Evolutionary conservation across 805 yeast genomes (phyloP), one percentile per base, ranked within the genome.

Genomic region (Saccharomyces kudriavzevii): DNA sequence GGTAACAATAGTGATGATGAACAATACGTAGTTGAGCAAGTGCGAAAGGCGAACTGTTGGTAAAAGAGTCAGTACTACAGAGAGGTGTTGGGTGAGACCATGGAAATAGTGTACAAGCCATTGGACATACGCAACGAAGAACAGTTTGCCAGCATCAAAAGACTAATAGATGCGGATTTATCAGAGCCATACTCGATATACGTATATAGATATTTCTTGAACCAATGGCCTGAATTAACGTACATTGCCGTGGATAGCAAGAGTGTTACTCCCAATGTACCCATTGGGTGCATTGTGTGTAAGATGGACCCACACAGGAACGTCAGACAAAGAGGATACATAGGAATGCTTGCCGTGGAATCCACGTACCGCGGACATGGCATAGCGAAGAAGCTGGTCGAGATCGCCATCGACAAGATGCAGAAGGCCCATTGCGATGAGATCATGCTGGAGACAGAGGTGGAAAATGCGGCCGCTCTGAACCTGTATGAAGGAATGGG

Each of bases 131-230:
- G 57, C 14, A 61, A 68, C 48, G 52, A 52, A 1, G 50, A 45
- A 6, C 65, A 85, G 56, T 76, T 85, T 55, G 66, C 72, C 11
- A 76, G 74, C 28, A 73, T 86, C 13, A 77, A 80, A 60, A 63
- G 65, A 10, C 74, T 92, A 48, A 84, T 92, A 10, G 80, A 85
- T 45, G 75, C 74, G 10, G 94, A 91, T 67, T 74, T 94, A 43
- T 85, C 94, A 28, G 99, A 94, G 69, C 98, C 99, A 0, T 94
- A 94, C 67, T 91, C 97, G 3, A 79, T 89, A 20, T 94, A 89
- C 63, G 97, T 94, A 2, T 94, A 91, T 70, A 79, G 96, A 65
- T 94, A 85, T 71, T 94, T 94, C 66, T 73, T 94, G 46, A 85
- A 86, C 61, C 85, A 84, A 61, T 91, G 97, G 97, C 97, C 98